phyloP scores from a whole-genome alignment of 495 filamentous ascomycete species.

The Hapsidospora chrysogenum region DNA sequence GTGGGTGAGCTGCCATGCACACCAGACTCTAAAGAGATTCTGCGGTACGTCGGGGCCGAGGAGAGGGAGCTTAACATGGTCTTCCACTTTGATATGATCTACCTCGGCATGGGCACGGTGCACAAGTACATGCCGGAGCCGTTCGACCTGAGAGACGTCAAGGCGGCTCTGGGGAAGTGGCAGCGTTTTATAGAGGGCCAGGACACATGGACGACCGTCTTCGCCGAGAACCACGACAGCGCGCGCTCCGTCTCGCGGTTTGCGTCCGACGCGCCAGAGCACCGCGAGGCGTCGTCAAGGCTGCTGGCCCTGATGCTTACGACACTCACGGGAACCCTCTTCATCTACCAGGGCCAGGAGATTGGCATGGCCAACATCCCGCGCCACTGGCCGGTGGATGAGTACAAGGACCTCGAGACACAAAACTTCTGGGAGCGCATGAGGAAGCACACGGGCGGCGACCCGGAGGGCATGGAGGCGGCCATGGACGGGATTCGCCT shows the following conservation, averaged over 20 bases:
- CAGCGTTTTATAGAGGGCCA: constrained; percentile 29
- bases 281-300: constrained; percentile 35
- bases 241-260: constrained; percentile 41
- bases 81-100: constrained; percentile 42
- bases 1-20: constrained; percentile 51
- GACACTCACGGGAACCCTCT: constrained; percentile 20
- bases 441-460: no score
- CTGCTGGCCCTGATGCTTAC: constrained; percentile 42
- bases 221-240: constrained; percentile 52
- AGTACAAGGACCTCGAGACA: constrained; percentile 53
- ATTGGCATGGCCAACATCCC: constrained; percentile 53
- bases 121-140: constrained; percentile 44
- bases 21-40: constrained; percentile 31
- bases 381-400: constrained; percentile 35
- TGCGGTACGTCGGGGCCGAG: constrained; percentile 34
- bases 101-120: constrained; percentile 29
- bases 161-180: no score
- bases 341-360: constrained; percentile 58
- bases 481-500: constrained; percentile 24
- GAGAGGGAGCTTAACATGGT: constrained; percentile 51
- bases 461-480: no score
- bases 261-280: constrained; percentile 19
- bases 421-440: constrained; percentile 42
- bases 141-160: no score
- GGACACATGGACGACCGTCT: constrained; percentile 47